phyloP scores from a whole-genome alignment of 2,329 filamentous ascomycete genomes.

The Blastomyces gilchristii region DNA sequence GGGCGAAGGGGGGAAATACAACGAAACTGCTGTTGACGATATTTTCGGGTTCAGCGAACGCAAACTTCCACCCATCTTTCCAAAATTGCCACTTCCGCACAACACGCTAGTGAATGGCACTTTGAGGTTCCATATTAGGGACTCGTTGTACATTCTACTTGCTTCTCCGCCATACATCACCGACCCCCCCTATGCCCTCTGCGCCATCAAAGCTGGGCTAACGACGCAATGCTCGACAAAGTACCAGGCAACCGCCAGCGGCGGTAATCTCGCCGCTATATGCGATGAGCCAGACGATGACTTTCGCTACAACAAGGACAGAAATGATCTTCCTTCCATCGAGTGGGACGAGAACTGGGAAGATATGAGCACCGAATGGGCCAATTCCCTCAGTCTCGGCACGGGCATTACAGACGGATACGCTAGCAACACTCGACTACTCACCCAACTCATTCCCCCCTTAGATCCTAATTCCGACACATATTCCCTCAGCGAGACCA shows the following conservation, averaged over 20 bases:
- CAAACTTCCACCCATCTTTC: conserved; percentile 45
- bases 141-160: conserved; percentile 57
- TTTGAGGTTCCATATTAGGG: conserved; percentile 27
- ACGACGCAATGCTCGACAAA: conserved; percentile 57
- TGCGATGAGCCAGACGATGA: conserved; percentile 51
- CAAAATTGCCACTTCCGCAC: conserved; percentile 47
- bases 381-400: conserved; percentile 45
- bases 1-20: conserved; percentile 38
- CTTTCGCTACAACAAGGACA: conserved; percentile 45
- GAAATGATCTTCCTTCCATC: conserved; percentile 20
- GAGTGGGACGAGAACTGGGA: conserved; percentile 43
- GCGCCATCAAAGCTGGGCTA: conserved; percentile 53
- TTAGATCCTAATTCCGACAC: conserved; percentile 21
- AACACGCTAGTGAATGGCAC: conserved; percentile 55
- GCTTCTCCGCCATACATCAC: conserved; percentile 33
- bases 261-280: conserved; percentile 49
- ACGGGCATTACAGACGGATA: conserved; percentile 46
- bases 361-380: conserved; percentile 47
- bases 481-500: conserved; percentile 36
- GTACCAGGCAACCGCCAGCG: conserved; percentile 43
- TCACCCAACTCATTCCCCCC: conserved; percentile 45
- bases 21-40: conserved; percentile 54
- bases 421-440: conserved; percentile 49
- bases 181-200: conserved; percentile 52
- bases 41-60: conserved; percentile 59